Conservation (phyloP, 495 filamentous ascomycete species). For the Platismatia glauca region DNA sequence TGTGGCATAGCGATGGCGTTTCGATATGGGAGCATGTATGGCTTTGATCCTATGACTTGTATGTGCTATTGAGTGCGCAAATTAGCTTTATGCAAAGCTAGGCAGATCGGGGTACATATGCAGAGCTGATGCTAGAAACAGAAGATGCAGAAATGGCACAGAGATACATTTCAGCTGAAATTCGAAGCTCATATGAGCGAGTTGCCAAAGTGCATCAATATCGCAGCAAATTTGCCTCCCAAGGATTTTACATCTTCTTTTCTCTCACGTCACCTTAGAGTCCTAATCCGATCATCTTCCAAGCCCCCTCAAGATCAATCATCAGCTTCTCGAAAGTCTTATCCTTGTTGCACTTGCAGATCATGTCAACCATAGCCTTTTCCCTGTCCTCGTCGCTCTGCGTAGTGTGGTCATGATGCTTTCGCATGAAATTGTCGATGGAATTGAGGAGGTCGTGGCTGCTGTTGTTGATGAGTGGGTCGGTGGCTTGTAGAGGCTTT, state of each 20-base stretch:
- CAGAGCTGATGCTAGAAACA: background rate
- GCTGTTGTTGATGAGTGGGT: slow-evolving; percentile 3
- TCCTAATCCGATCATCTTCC: slow-evolving; percentile 38
- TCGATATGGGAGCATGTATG: background rate
- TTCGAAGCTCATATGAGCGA: background rate
- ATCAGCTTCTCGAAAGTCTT: slow-evolving; percentile 37
- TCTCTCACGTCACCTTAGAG: slow-evolving; percentile 7
- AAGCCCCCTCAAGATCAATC: slow-evolving; percentile 38
- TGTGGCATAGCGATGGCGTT: slow-evolving; percentile 11
- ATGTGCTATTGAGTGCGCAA: background rate
- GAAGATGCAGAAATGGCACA: background rate
- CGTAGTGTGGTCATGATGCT: slow-evolving; percentile 17
- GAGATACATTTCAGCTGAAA: background rate
- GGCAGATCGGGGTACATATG: background rate
- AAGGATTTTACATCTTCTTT: too few relatives aligned
- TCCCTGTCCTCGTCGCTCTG: slow-evolving; percentile 32
- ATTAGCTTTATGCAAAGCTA: background rate
- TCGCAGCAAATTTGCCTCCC: background rate
- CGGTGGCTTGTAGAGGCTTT: background rate
- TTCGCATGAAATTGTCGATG: slow-evolving; percentile 18
- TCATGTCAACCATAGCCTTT: slow-evolving; percentile 35
- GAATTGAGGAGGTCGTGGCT: slow-evolving; percentile 7
- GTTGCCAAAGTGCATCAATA: background rate
- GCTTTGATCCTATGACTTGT: background rate
- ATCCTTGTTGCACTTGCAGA: slow-evolving; percentile 38